Evolutionary conservation across 139 green algal species (phyloP).

Genomic region (Parachlorella kessleri): DNA sequence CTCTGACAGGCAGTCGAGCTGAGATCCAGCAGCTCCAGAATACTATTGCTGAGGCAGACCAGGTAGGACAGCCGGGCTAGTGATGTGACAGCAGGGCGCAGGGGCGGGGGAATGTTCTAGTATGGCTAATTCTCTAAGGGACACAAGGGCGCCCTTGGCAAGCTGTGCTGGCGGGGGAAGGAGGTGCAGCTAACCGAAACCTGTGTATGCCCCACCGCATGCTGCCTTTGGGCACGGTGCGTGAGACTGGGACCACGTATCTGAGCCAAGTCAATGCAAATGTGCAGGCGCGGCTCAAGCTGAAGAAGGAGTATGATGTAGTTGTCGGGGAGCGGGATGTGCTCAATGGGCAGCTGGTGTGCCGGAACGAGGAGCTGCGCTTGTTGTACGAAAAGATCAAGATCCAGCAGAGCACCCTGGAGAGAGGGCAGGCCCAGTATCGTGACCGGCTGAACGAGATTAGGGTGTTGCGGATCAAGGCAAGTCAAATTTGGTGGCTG

Average conservation of each 20-base stretch:
- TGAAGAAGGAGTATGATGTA: constrained; percentile 90
- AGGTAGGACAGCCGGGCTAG: no score
- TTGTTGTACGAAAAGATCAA: constrained; percentile 97
- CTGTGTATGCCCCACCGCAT: no score
- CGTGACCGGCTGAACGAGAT: constrained; percentile 90
- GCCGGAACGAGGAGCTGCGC: constrained; percentile 91
- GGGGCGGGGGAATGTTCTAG: no score
- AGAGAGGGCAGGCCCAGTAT: constrained; percentile 89
- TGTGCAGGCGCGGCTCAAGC: constrained; percentile 69
- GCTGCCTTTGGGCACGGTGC: no score
- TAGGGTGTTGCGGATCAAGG: constrained; percentile 86
- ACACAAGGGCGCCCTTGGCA: no score
- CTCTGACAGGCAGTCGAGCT: constrained; percentile 61
- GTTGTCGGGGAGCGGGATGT: constrained; percentile 91
- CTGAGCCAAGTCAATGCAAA: neutral
- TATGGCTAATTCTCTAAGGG: no score
- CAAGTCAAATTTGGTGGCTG: neutral
- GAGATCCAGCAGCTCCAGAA: constrained; percentile 87
- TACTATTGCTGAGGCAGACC: constrained; percentile 81
- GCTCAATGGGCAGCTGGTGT: constrained; percentile 77
- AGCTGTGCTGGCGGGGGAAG: no score
- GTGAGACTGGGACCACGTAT: no score
- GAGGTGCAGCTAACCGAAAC: no score
- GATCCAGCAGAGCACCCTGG: constrained; percentile 86
- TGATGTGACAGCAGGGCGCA: no score